phyloP scores from a whole-genome alignment of 306 rosid genomes.

The Medicago arabica region DNA sequence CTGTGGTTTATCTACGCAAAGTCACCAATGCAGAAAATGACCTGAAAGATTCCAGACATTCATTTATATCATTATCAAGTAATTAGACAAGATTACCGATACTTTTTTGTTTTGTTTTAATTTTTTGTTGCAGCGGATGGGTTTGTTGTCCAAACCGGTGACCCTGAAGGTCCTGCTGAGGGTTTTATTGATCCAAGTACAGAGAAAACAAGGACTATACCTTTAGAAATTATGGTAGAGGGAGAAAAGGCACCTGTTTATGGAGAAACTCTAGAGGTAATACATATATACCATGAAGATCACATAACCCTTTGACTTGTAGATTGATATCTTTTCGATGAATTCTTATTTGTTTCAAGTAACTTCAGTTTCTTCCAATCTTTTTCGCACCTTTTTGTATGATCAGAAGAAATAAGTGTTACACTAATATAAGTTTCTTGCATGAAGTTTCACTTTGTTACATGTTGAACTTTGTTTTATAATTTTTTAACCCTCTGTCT shows the following conservation, averaged over 20 bases:
- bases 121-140: slow-evolving; percentile 75
- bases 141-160: slow-evolving; percentile 97
- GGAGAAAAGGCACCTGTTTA: slow-evolving; percentile 93
- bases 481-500: slow-evolving; percentile 16
- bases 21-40: too few relatives aligned
- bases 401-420: slow-evolving; percentile 3
- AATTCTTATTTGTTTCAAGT: background rate
- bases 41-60: too few relatives aligned
- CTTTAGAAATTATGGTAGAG: slow-evolving; percentile 73
- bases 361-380: background rate
- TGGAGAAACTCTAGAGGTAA: slow-evolving; percentile 92
- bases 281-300: slow-evolving; percentile 7
- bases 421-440: slow-evolving; percentile 8
- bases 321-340: background rate
- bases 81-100: too few relatives aligned
- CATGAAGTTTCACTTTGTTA: slow-evolving; percentile 9
- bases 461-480: slow-evolving; percentile 18
- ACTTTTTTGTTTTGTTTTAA: background rate
- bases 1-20: too few relatives aligned
- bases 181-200: slow-evolving; percentile 98
- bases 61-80: too few relatives aligned
- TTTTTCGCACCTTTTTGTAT: background rate
- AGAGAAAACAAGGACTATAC: slow-evolving; percentile 83
- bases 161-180: slow-evolving; percentile 99
- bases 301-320: background rate